phyloP scores from a whole-genome alignment of 2,329 filamentous ascomycete genomes.

The Immersiporthe knoxdaviesiana region DNA sequence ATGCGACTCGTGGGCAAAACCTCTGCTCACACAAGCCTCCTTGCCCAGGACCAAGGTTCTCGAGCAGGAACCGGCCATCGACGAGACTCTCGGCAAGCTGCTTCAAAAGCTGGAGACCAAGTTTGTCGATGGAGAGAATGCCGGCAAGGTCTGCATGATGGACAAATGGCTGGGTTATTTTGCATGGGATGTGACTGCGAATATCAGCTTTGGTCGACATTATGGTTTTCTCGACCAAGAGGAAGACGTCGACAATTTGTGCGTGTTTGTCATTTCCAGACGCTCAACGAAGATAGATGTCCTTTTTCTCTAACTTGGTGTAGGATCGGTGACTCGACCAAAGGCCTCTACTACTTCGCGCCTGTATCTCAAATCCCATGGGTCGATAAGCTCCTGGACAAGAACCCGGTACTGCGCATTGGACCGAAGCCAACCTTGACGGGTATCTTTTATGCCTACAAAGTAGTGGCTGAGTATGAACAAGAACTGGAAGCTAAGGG shows the following conservation, averaged over 20 bases:
- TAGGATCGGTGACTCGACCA: slow-evolving; percentile 15
- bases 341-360: slow-evolving; percentile 40
- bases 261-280: background rate
- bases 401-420: slow-evolving; percentile 36
- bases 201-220: slow-evolving; percentile 15
- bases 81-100: slow-evolving; percentile 15
- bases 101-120: slow-evolving; percentile 17
- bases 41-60: slow-evolving; percentile 15
- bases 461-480: slow-evolving; percentile 15
- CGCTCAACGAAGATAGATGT: background rate
- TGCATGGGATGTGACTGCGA: slow-evolving; percentile 20
- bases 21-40: background rate
- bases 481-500: background rate
- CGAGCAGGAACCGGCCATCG: slow-evolving; percentile 16
- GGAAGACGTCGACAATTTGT: slow-evolving; percentile 16
- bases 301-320: background rate
- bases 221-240: slow-evolving; percentile 16
- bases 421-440: slow-evolving; percentile 29
- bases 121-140: slow-evolving; percentile 12
- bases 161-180: slow-evolving; percentile 20
- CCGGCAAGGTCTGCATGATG: slow-evolving; percentile 14
- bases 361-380: slow-evolving; percentile 36
- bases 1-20: background rate
- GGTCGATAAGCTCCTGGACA: slow-evolving; percentile 36
- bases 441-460: slow-evolving; percentile 9